phyloP scores from a whole-genome alignment of 768 basidiomycete genomes.

The Suillus hirtellus region DNA sequence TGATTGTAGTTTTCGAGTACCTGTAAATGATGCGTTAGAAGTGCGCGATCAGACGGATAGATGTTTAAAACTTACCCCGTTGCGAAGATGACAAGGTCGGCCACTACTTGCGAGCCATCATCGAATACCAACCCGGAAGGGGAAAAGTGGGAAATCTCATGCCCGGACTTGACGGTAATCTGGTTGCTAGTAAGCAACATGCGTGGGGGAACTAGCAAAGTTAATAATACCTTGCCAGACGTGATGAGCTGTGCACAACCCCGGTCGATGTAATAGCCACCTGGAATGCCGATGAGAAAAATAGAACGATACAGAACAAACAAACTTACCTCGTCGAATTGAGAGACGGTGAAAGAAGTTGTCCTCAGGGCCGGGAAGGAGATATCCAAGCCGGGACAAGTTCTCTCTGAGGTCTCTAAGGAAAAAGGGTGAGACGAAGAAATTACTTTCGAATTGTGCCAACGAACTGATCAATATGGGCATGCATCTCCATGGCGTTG shows the following conservation, averaged over 20 bases:
- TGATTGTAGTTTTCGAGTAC: slow-evolving; percentile 8
- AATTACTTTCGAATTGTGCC: background rate
- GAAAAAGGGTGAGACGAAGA: background rate
- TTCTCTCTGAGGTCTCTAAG: slow-evolving; percentile 7
- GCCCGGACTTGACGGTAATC: slow-evolving; percentile 12
- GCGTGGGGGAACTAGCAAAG: background rate
- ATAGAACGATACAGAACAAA: background rate
- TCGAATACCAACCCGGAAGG: slow-evolving; percentile 6
- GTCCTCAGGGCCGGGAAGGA: slow-evolving; percentile 2
- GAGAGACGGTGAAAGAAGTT: slow-evolving; percentile 12
- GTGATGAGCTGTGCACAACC: slow-evolving; percentile 12
- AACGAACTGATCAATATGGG: slow-evolving; percentile 13
- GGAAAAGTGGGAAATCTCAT: slow-evolving; percentile 4
- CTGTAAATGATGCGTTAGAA: background rate
- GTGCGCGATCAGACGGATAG: no score
- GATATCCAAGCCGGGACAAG: slow-evolving; percentile 7
- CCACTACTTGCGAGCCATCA: slow-evolving; percentile 7
- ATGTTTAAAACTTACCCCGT: slow-evolving; percentile 2
- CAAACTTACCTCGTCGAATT: slow-evolving; percentile 7
- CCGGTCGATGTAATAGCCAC: slow-evolving; percentile 13
- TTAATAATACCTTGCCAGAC: slow-evolving; percentile 7
- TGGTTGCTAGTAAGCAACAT: background rate
- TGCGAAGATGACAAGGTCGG: slow-evolving; percentile 10
- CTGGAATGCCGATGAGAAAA: background rate
- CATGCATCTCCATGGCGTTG: background rate